Percentiles rank a stretch among this genome's conserved stretches.
phyloP scores from a whole-genome alignment of 2,329 filamentous ascomycete genomes.

The Fusarium transvaalense region DNA sequence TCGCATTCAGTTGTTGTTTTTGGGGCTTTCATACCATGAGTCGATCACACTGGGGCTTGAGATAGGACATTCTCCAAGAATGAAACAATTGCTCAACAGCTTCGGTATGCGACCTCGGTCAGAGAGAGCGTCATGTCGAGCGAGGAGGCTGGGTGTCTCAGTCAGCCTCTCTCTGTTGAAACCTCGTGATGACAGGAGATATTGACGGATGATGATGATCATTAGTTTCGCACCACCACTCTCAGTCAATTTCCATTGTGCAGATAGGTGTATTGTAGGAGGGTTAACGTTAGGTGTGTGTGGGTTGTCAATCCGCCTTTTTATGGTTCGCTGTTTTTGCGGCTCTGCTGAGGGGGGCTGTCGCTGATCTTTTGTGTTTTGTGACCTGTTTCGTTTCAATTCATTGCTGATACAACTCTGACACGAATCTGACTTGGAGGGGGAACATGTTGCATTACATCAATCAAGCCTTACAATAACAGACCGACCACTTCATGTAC shows the following conservation, averaged over 20 bases:
- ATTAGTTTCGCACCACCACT: background rate
- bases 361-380: background rate
- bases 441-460: background rate
- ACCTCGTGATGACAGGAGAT: slow-evolving; percentile 7
- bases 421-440: background rate
- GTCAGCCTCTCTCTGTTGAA: background rate
- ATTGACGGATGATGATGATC: background rate
- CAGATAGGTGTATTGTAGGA: background rate
- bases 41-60: background rate
- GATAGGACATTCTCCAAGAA: background rate
- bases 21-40: background rate
- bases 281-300: background rate
- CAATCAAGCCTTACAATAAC: background rate
- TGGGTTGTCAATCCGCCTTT: background rate
- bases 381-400: background rate
- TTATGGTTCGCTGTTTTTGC: slow-evolving; percentile 17
- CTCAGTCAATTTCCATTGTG: background rate
- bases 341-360: background rate
- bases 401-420: background rate
- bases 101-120: background rate
- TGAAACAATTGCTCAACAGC: background rate
- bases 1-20: background rate
- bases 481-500: no score
- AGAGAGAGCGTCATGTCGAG: background rate
- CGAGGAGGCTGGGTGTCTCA: background rate